Percentiles rank a stretch among this genome's conserved stretches.
Evolutionary conservation across 192 early-diverging fungal genomes (phyloP).

Genomic region (Polychytrium aggregatum): DNA sequence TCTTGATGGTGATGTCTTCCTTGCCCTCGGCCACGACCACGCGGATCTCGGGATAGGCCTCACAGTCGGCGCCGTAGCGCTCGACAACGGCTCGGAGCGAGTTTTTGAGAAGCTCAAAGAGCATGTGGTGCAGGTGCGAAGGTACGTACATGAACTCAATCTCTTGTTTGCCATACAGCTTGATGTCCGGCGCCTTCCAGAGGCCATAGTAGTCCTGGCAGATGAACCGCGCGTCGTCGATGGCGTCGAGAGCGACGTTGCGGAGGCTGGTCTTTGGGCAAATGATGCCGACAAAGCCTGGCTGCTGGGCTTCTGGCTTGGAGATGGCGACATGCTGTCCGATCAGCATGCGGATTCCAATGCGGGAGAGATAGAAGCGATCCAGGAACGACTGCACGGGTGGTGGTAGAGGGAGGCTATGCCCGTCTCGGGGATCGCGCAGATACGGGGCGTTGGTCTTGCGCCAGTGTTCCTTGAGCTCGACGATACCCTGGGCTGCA

Average conservation of each 20-base stretch:
- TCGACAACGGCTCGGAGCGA: conserved; percentile 91
- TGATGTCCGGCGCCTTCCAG: conserved; percentile 61
- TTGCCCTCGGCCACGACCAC: conserved; percentile 62
- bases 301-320: conserved; percentile 6
- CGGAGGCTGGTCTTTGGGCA: conserved; percentile 77
- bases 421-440: conserved; percentile 1
- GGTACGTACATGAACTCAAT: conserved; percentile 95
- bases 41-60: conserved; percentile 88
- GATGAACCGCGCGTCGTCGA: conserved; percentile 79
- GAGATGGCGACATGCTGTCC: conserved; percentile 45
- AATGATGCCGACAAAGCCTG: conserved; percentile 91
- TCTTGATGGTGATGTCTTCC: conserved; percentile 93
- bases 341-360: conserved; percentile 97
- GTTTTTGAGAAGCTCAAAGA: conserved; percentile 97
- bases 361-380: conserved; percentile 93
- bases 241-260: conserved; percentile 77
- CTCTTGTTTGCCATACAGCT: conserved; percentile 35
- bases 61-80: conserved; percentile 68
- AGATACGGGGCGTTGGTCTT: conserved; percentile 22
- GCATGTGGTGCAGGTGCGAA: conserved; percentile 89
- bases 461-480: conserved; percentile 67
- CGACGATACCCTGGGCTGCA: conserved; percentile 81
- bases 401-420: conserved; percentile 31
- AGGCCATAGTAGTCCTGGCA: conserved; percentile 84
- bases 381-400: conserved; percentile 84